Evolutionary conservation across 139 green algal genomes (phyloP).

Genomic region (Zygnema cylindricum): DNA sequence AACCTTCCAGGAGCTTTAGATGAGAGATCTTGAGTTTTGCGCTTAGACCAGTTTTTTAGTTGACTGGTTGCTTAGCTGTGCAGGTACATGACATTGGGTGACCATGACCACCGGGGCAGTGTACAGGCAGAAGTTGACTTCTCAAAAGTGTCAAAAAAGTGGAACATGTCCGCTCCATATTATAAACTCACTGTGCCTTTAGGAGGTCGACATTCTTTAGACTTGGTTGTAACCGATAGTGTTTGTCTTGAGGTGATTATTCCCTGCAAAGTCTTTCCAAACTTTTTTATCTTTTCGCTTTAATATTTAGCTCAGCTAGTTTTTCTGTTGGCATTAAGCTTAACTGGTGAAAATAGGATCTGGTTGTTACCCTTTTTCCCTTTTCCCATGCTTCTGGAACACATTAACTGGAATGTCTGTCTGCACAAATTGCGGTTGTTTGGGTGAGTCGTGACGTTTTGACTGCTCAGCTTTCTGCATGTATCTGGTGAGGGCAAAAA

Average conservation of each 20-base stretch:
- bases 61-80: not conserved
- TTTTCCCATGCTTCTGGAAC: too few species aligned
- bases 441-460: too few species aligned
- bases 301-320: too few species aligned
- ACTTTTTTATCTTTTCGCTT: too few species aligned
- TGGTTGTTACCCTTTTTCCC: too few species aligned
- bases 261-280: too few species aligned
- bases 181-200: constrained; percentile 49
- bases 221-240: constrained; percentile 51
- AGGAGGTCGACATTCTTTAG: not conserved
- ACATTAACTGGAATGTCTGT: too few species aligned
- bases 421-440: too few species aligned
- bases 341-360: too few species aligned
- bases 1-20: not conserved
- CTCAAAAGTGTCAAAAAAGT: constrained; percentile 31
- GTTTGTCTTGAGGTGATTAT: constrained; percentile 47
- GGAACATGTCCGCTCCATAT: constrained; percentile 46
- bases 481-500: not conserved
- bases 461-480: too few species aligned
- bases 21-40: not conserved
- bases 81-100: constrained; percentile 59
- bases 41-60: not conserved
- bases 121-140: constrained; percentile 47
- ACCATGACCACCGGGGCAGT: constrained; percentile 63
- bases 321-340: too few species aligned